Evolutionary conservation across 192 early-diverging fungal species (phyloP), one percentile per base, ranked within the genome.

Genomic region (Coemansia javaensis): DNA sequence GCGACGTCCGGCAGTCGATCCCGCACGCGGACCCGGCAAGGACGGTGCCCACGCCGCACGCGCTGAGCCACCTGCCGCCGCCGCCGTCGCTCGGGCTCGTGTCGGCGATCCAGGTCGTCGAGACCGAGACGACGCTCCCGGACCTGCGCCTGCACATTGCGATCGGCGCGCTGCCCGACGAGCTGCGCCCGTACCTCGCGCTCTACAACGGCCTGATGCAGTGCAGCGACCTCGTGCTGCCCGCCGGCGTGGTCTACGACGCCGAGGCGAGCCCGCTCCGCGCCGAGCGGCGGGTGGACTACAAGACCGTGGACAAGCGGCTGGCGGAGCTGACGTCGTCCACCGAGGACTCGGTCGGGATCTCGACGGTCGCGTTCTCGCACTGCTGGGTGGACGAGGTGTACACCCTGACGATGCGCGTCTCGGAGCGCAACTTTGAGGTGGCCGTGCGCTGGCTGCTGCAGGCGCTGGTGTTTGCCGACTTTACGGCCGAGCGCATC

Each of bases 151-250:
- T 93, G 2, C 81, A 65, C 47, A 77, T 77, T 25, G 84, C 76
- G 39, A 54, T 58, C 23, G 44, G 33, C 11, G 41, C 50, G n/a
- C 45, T 93, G 0, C 76, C 83, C n/a, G 72, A 72, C 14, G 53
- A 72, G 14, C 66, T 87, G 21, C 80, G 82, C 7, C 80, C 83
- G 11, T 89, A 81, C 66, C 45, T 91, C 30, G 79, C 82, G 8
- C 67, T 91, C 35, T 87, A 90, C 70, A 84, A 87, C 36, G 88
- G 86, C 39, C 66, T 89, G n/a, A 30, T 90, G 15, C 82, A 90
- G 45, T 67, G 80, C 46, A 71, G 71, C 7, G 74, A 81, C 24
- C 36, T 82, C 23, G 35, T 50, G 15, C 65, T 81, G 11, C 80
- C 83, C 3, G 68, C 68, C 7, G 69, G 62, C n/a, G 37, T 75